Evolutionary conservation across 352 stramenopile species (phyloP), one percentile per base, ranked within the genome.

Genomic region (Blastocystis sp.): DNA sequence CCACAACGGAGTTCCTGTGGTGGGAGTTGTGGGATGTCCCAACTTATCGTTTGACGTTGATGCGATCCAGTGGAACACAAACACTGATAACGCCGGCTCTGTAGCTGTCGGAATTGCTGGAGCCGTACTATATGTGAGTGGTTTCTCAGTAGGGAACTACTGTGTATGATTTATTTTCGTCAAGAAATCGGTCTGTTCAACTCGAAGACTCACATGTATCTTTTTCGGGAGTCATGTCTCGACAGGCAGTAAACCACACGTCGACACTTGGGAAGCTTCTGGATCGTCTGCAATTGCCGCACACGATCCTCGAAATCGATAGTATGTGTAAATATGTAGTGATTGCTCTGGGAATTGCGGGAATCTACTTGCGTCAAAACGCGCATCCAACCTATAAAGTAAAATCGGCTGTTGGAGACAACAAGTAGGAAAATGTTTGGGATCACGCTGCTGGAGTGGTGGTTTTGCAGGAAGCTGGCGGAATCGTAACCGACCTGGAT

Each of bases 401-500:
- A n/a, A 24, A 11, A 37, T 5, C 41, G 5, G 16, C 7, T 18
- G 26, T 30, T 16, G 39, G 16, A 50, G 7, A 20, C 53, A 0
- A 76, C 76, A 37, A 76, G 26, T 63, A 87, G 34, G 93, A 95
- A 70, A 93, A 92, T 90, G 93, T 95, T 13, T 95, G 93, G 93
- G 93, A 95, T 90, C 92, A 94, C 9, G 93, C 92, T 2, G 76
- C 93, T 26, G 93, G 92, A 45, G 85, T 82, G 24, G 45, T 93
- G 11, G 90, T 94, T 4, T 65, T 94, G n/a, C 79, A 90, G 53
- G 93, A 94, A 82, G 92, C 91, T 34, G 93, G 93, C 24, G 92
- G 92, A 8, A 82, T 37, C 41, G 93, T 98, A 37, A 95, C 96
- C 1, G 94, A 96, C 37, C 78, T 96, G 0, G 90, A 95, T 79